Evolutionary conservation across 129 eudicot genomes (phyloP).

Genomic region (Kitagawia praeruptora): DNA sequence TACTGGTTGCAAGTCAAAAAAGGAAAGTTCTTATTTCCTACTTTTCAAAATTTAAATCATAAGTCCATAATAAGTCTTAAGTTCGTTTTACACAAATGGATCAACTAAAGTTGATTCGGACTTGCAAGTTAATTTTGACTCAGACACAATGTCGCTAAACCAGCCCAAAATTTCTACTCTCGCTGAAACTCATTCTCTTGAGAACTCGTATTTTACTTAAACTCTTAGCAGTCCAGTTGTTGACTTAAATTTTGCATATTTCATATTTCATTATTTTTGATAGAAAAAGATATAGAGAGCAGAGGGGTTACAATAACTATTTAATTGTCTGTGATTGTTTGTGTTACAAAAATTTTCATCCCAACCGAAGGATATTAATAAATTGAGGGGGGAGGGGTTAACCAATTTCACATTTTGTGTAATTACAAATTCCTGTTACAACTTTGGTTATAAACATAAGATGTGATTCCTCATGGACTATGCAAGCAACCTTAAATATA

Average conservation of each 20-base stretch:
- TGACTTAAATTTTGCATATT: neutral
- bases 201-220: neutral
- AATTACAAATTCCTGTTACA: neutral
- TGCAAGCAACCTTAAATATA: neutral
- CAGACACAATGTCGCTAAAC: neutral
- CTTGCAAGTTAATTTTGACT: neutral
- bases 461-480: neutral
- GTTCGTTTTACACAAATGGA: neutral
- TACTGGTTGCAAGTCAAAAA: neutral
- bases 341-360: neutral
- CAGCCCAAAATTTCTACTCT: neutral
- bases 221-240: neutral
- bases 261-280: neutral
- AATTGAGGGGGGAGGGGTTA: neutral
- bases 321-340: neutral
- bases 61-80: neutral
- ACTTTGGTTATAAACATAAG: neutral
- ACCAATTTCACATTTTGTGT: neutral
- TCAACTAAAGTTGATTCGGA: neutral
- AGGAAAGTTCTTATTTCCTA: neutral
- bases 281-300: neutral
- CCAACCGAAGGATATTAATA: neutral
- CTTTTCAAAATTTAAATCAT: neutral
- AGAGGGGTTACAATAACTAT: neutral
- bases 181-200: neutral